Base-by-base conservation (phyloP, 2,329 filamentous ascomycete species). In the Sphaceloma murrayae region DNA sequence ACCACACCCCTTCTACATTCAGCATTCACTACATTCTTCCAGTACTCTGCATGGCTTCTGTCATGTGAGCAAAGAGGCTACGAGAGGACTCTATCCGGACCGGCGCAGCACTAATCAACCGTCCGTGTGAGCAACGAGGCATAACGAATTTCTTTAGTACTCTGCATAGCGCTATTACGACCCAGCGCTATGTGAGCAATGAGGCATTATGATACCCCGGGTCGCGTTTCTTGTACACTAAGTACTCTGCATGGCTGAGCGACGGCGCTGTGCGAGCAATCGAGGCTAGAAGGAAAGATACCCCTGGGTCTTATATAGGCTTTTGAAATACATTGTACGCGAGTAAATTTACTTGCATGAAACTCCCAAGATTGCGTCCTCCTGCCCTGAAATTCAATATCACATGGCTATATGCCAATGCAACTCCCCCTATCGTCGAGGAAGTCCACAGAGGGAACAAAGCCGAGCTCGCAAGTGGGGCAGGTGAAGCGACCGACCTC, bases 41-140 rank as follows among this genome's bases (percentile, higher is more conserved):
- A 45, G 42, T 45, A 45, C 42, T 45, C 42, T 45, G 42, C 42
- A 45, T 45, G 31, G n/a, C 30, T 26, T 17, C n/a, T 16, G 42
- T 27, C 31, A 45, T 45, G 42, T 45, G 42, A 45, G 42, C 42
- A 45, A 45, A 29, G 42, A 45, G 42, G 42, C 42, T 45, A 45
- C 32, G 31, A 45, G 9, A 13, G 42, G 34, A 45, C 42, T 36
- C 42, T 45, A 34, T 32, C 17, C 31, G 31, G 10, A 26, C 14
- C 22, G 24, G 26, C 22, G 22, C 30, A 19, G 24, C 36, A 16
- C 10, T 19, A 4, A 30, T 16, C 22, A 32, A 14, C 30, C 31
- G 31, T n/a, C 13, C 19, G 42, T 34, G 42, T 45, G 32, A 45
- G 42, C 42, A 45, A 45, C 16, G 42, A 45, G 42, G 42, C 42